Percentiles rank a stretch among this genome's conserved stretches.
phyloP scores from a whole-genome alignment of 495 filamentous ascomycete species.

The Neohortaea acidophila region DNA sequence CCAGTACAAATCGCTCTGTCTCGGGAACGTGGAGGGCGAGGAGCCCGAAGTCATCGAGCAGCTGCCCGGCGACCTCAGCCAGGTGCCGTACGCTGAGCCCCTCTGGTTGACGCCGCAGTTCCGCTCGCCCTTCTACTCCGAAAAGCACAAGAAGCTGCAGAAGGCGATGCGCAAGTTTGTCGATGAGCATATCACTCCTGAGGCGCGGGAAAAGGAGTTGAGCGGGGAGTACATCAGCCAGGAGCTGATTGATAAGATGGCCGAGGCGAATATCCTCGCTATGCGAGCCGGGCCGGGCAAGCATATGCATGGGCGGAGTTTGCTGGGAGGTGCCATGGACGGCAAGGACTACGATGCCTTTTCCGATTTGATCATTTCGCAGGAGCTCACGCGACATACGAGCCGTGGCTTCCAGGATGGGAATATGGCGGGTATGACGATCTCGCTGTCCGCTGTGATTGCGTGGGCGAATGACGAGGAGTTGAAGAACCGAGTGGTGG shows the following conservation, averaged over 20 bases:
- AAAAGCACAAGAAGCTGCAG: constrained; percentile 55
- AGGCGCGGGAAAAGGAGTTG: constrained; percentile 64
- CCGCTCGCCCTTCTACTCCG: constrained; percentile 70
- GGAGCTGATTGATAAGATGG: constrained; percentile 64
- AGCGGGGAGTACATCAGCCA: constrained; percentile 62
- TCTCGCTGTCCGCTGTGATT: constrained; percentile 65
- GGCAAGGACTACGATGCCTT: constrained; percentile 80
- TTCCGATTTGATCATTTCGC: constrained; percentile 61
- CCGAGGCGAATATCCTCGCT: constrained; percentile 53
- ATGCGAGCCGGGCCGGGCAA: constrained; percentile 77
- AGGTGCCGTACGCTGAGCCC: constrained; percentile 68
- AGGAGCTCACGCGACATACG: constrained; percentile 57
- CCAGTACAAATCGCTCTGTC: constrained; percentile 59
- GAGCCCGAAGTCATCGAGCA: constrained; percentile 58
- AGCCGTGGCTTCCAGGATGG: constrained; percentile 48
- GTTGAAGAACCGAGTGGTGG: constrained; percentile 48
- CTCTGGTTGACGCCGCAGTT: constrained; percentile 67
- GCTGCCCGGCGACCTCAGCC: constrained; percentile 52
- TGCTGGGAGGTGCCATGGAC: constrained; percentile 55
- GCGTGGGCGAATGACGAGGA: constrained; percentile 56
- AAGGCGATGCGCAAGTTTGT: constrained; percentile 60
- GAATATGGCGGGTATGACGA: constrained; percentile 65
- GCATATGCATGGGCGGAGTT: constrained; percentile 53
- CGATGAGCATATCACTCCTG: constrained; percentile 52
- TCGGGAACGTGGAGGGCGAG: constrained; percentile 62